Evolutionary conservation across 139 green algal genomes (phyloP).

Genomic region (Pleodorina starrii): DNA sequence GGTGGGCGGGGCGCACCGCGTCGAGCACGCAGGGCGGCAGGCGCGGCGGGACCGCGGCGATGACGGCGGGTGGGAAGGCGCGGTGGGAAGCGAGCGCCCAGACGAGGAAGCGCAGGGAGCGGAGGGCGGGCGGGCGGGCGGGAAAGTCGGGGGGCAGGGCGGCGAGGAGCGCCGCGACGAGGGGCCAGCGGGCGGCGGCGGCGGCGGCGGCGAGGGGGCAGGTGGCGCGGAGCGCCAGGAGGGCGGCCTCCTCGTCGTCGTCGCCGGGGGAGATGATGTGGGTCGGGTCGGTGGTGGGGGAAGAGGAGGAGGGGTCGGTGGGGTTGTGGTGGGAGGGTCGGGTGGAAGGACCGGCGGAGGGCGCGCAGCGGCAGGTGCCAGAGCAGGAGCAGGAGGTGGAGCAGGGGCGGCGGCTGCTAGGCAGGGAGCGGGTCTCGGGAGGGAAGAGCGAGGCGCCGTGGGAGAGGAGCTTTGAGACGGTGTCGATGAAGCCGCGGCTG

Average conservation of each 20-base stretch:
- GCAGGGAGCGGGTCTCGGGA: too few species aligned
- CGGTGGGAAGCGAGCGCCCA: slow-evolving; percentile 47
- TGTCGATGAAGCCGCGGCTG: not conserved
- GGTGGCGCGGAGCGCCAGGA: slow-evolving; percentile 13
- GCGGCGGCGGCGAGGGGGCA: slow-evolving; percentile 31
- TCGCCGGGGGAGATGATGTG: not conserved
- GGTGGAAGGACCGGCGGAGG: too few species aligned
- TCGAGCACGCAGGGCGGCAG: slow-evolving; percentile 34
- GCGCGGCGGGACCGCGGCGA: not conserved
- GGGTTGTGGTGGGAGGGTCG: not conserved
- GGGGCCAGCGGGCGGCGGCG: slow-evolving; percentile 27
- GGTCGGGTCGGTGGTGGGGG: too few species aligned
- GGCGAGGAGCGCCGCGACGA: not conserved
- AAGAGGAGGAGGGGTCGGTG: not conserved
- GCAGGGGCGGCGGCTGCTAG: too few species aligned
- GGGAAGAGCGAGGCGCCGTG: slow-evolving; percentile 20
- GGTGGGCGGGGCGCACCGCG: slow-evolving; percentile 32
- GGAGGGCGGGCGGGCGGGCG: not conserved
- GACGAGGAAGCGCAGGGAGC: slow-evolving; percentile 38
- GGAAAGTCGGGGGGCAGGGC: slow-evolving; percentile 5
- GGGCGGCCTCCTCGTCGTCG: not conserved
- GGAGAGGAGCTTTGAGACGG: not conserved
- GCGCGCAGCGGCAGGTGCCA: too few species aligned
- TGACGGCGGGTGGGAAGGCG: slow-evolving; percentile 35
- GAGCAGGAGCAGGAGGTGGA: too few species aligned